A percentile compares a stretch with the other conserved stretches of the same genome.
Evolutionary conservation across 169 alveolate species (phyloP).

Genomic region (Eimeria maxima): DNA sequence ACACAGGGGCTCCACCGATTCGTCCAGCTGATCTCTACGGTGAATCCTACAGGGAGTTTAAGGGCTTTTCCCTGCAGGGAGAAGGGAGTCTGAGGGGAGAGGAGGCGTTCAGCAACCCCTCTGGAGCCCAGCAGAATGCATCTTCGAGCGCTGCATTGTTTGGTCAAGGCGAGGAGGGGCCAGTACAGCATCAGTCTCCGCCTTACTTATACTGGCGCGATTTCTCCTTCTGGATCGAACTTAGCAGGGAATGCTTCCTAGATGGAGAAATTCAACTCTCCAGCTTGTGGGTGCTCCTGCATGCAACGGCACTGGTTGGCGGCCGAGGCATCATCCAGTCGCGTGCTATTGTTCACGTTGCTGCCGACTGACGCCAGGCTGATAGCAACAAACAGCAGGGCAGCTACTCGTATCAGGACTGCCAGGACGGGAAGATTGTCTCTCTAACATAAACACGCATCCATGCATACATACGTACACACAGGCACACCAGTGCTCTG

Average conservation of each 20-base stretch:
- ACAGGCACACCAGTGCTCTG: background rate
- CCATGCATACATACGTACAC: background rate
- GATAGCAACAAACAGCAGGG: background rate
- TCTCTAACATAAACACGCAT: background rate
- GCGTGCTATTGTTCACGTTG: slow-evolving; percentile 4
- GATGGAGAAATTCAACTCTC: slow-evolving; percentile 66
- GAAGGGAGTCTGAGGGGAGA: background rate
- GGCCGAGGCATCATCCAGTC: slow-evolving; percentile 44
- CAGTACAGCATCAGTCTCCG: slow-evolving; percentile 42
- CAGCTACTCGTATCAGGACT: background rate
- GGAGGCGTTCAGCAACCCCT: background rate
- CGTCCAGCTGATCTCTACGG: slow-evolving; percentile 1
- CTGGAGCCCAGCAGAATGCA: background rate
- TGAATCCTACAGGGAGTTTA: background rate
- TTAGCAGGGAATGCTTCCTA: slow-evolving; percentile 51
- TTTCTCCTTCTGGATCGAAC: slow-evolving; percentile 67
- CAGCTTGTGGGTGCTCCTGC: slow-evolving; percentile 68
- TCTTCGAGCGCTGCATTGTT: background rate
- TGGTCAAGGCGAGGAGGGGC: slow-evolving; percentile 18
- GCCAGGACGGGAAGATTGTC: background rate
- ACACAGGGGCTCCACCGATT: background rate
- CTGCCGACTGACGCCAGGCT: slow-evolving; percentile 11
- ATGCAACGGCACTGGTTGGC: slow-evolving; percentile 33
- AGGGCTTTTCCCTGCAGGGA: background rate
- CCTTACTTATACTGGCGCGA: slow-evolving; percentile 64